Conservation (phyloP, 2,329 filamentous ascomycete species). For the Cladosporium oxysporum region DNA sequence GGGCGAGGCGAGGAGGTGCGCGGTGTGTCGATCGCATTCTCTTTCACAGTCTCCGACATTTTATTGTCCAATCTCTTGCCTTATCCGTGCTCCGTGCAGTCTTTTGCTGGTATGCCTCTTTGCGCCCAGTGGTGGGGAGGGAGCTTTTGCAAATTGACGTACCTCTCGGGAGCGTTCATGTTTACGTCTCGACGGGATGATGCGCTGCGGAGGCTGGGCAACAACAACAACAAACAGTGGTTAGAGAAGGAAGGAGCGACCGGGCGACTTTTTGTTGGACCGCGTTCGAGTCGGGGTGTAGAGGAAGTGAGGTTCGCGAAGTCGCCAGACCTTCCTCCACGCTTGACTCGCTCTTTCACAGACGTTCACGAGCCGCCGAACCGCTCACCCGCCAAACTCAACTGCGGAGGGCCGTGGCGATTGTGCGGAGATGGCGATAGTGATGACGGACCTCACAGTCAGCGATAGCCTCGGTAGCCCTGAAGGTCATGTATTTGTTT, state of each 20-base stretch:
- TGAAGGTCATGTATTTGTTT: background rate
- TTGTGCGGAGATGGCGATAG: conserved; percentile 16
- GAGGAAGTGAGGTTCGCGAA: conserved; percentile 14
- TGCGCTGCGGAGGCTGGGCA: background rate
- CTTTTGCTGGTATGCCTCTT: conserved; percentile 8
- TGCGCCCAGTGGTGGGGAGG: conserved; percentile 6
- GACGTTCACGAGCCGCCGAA: background rate
- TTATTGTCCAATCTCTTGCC: background rate
- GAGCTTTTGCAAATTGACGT: conserved; percentile 31
- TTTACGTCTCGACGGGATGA: conserved; percentile 20
- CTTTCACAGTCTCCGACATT: background rate
- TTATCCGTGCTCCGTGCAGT: background rate
- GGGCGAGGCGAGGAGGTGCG: background rate
- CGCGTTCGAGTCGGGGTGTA: background rate
- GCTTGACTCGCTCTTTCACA: background rate
- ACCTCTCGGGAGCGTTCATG: conserved; percentile 60
- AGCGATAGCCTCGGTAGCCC: background rate
- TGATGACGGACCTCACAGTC: conserved; percentile 5
- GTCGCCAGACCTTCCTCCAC: conserved; percentile 3
- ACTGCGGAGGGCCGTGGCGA: conserved; percentile 5
- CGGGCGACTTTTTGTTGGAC: background rate
- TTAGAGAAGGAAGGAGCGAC: conserved; percentile 17
- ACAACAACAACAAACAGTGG: background rate
- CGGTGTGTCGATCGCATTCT: background rate
- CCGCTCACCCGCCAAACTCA: background rate